Conservation (phyloP, 2,329 filamentous ascomycete genomes). For the Colletotrichum caudatum region DNA sequence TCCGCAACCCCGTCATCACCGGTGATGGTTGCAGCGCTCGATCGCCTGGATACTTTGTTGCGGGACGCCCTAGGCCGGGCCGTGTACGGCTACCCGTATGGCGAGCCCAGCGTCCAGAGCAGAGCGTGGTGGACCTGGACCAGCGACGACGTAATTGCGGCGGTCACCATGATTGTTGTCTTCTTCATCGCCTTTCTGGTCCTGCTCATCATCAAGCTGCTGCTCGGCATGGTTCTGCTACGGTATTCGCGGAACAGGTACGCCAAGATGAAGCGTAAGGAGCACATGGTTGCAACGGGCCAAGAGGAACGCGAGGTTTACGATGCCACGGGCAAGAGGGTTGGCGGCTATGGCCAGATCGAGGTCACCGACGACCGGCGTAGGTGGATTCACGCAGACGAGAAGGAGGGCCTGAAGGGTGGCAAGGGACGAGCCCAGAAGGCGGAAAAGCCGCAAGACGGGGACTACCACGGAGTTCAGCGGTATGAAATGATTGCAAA, state of each 20-base stretch:
- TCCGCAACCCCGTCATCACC: constrained; percentile 75
- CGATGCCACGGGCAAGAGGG: constrained; percentile 78
- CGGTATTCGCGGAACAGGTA: constrained; percentile 85
- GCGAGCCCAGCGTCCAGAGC: constrained; percentile 50
- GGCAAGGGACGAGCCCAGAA: constrained; percentile 67
- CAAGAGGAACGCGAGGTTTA: constrained; percentile 66
- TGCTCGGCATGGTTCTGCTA: constrained; percentile 89
- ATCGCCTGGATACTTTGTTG: constrained; percentile 82
- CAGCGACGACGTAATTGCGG: constrained; percentile 79
- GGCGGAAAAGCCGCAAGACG: constrained; percentile 59
- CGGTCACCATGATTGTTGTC: constrained; percentile 85
- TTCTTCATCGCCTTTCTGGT: constrained; percentile 88
- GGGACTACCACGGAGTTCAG: constrained; percentile 73
- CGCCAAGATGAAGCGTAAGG: constrained; percentile 79
- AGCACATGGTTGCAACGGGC: constrained; percentile 63
- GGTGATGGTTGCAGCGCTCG: constrained; percentile 80
- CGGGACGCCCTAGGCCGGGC: constrained; percentile 81
- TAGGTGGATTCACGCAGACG: constrained; percentile 88
- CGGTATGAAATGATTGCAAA: constrained; percentile 97
- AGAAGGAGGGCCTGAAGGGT: constrained; percentile 75
- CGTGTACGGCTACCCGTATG: constrained; percentile 71
- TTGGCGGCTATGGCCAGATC: constrained; percentile 86
- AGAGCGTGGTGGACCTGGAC: constrained; percentile 68
- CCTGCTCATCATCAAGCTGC: constrained; percentile 84
- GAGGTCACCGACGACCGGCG: constrained; percentile 91